Base-by-base conservation (phyloP, 1,139 yeast genomes). In the Kodamaea alishanica region DNA sequence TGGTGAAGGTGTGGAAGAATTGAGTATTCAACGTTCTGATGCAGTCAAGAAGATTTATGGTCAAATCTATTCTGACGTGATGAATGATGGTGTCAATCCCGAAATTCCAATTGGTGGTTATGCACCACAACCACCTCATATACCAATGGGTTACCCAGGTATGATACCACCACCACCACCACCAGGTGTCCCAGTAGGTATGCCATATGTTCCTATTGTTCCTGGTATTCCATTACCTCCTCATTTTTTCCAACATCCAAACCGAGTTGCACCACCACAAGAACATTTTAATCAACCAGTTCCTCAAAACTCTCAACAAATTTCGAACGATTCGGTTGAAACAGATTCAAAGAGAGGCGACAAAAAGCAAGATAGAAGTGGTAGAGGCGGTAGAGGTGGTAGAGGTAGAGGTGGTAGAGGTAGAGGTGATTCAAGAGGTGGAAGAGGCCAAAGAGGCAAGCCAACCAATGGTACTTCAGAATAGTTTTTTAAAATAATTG, bases 11-110 rank as follows among this genome's bases (percentile, higher is more conserved):
- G 20, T 15, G 3, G 20, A 15, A 15, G 20, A 15, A 15, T 15
- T 15, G 20, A 15, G 20, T 15, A 15, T 15, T 15, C 20, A 15
- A 15, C 20, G 4, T 15, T 15, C 70, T 31, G 60, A 67, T 42
- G 77, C 76, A 6, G 69, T 73, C 36, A 71, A 71, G 46, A 73
- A 66, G 45, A 68, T 73, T 36, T 66, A 78, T 39, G 77, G 77
- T 1, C 77, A 75, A 38, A 71, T 75, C 33, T 69, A 67, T 52
- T 61, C 66, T 43, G 58, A 64, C 42, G 70, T 66, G 30, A 67
- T 70, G 75, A 58, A 60, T 46, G 74, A 67, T 44, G 73, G 70
- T 3, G 52, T 54, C 6, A 15, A 3, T 15, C 20, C 20, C 20
- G 39, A 35, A 5, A 49, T 52, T 2, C 51, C 52, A 4, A 51